Evolutionary conservation across 768 basidiomycete genomes (phyloP).

Genomic region (Phylloporus sp.): DNA sequence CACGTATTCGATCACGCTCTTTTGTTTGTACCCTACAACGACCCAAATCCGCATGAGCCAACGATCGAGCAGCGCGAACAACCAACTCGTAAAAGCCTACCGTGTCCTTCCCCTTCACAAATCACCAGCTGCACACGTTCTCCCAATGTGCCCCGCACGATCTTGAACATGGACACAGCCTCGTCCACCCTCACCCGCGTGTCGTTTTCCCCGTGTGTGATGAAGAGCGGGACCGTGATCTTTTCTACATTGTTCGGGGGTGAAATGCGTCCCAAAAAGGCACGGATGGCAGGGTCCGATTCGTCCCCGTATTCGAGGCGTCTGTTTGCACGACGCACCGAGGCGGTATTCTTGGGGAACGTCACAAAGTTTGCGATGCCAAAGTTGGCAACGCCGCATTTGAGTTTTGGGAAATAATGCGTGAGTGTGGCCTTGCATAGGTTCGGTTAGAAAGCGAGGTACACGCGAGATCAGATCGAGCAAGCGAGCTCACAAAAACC

Average conservation of each 20-base stretch:
- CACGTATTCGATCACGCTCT: slow-evolving; percentile 39
- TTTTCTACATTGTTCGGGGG: slow-evolving; percentile 36
- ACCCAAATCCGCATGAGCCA: slow-evolving; percentile 3
- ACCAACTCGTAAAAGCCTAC: slow-evolving; percentile 20
- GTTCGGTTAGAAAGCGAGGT: not conserved
- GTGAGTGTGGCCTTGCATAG: slow-evolving; percentile 34
- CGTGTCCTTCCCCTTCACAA: slow-evolving; percentile 41
- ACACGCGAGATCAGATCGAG: not conserved
- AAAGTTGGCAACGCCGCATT: slow-evolving; percentile 39
- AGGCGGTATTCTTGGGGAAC: slow-evolving; percentile 41
- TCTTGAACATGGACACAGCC: slow-evolving; percentile 35
- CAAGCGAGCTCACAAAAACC: slow-evolving; percentile 31
- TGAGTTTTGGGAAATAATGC: slow-evolving; percentile 38
- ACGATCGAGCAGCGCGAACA: not conserved
- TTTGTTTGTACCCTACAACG: slow-evolving; percentile 37
- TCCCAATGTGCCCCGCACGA: slow-evolving; percentile 19
- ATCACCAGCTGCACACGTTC: slow-evolving; percentile 35
- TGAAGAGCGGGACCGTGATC: slow-evolving; percentile 34
- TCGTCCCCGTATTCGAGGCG: slow-evolving; percentile 41
- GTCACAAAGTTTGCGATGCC: slow-evolving; percentile 38
- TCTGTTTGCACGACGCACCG: slow-evolving; percentile 31
- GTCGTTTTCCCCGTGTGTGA: slow-evolving; percentile 41
- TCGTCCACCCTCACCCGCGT: slow-evolving; percentile 37
- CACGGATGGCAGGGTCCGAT: slow-evolving; percentile 32
- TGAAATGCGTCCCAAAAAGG: slow-evolving; percentile 36